Conservation (phyloP, 2,329 filamentous ascomycete genomes). For the Nemania bipapillata region DNA sequence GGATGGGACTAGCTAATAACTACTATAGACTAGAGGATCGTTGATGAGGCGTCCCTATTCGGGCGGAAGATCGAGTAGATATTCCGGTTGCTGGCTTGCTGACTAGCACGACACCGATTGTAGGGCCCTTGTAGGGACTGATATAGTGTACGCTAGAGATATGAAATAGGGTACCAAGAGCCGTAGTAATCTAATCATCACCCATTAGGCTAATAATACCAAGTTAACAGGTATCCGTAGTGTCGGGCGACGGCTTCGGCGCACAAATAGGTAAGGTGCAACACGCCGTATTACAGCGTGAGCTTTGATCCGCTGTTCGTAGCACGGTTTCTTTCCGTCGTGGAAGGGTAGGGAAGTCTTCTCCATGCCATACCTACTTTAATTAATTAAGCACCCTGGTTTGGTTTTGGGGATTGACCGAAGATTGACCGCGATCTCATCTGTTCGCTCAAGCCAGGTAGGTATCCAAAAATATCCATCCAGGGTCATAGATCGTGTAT, state of each 20-base stretch:
- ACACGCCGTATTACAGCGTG: background rate
- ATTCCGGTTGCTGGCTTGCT: slow-evolving; percentile 2
- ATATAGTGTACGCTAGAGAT: background rate
- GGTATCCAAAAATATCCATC: background rate
- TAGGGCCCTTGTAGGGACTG: background rate
- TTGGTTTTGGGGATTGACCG: background rate
- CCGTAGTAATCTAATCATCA: slow-evolving; percentile 13
- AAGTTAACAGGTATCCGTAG: slow-evolving; percentile 5
- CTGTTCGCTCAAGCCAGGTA: background rate
- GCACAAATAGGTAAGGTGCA: background rate
- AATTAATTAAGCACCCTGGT: background rate
- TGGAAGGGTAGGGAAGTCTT: too few relatives aligned
- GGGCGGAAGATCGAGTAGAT: background rate
- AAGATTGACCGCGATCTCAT: background rate
- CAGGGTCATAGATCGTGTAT: background rate
- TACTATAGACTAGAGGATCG: background rate
- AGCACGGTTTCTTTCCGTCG: background rate
- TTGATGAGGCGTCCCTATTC: background rate
- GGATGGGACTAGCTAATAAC: background rate
- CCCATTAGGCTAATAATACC: slow-evolving; percentile 29
- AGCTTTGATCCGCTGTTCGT: background rate
- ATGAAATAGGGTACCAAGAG: slow-evolving; percentile 10
- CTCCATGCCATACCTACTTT: background rate
- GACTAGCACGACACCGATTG: background rate
- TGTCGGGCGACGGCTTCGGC: background rate